Percentiles rank a stretch among this genome's conserved stretches.
Evolutionary conservation across 495 filamentous ascomycete species (phyloP).

Genomic region (Lasiosphaeria ovina): DNA sequence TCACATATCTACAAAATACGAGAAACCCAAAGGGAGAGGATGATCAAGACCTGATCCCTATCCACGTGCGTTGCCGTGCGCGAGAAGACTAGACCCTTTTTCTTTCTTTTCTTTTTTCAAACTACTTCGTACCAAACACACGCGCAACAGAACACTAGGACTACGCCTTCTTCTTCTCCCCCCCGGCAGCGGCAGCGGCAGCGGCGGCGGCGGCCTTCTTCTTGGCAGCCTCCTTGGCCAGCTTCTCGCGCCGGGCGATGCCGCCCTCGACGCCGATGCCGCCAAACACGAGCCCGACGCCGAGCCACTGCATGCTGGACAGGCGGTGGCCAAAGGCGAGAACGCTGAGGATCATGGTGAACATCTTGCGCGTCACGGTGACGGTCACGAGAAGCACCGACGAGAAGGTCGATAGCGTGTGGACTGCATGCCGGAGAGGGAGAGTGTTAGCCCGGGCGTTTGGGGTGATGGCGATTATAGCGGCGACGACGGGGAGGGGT

Average conservation of each 20-base stretch:
- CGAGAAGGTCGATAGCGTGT: constrained; percentile 88
- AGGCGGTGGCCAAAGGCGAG: constrained; percentile 90
- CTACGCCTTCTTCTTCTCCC: constrained; percentile 48
- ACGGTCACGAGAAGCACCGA: constrained; percentile 91
- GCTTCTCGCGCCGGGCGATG: constrained; percentile 80
- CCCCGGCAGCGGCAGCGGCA: too few relatives aligned
- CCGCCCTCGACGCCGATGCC: constrained; percentile 88
- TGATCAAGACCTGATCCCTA: too few relatives aligned
- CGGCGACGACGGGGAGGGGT: too few relatives aligned
- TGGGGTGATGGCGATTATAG: too few relatives aligned
- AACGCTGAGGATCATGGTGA: constrained; percentile 96
- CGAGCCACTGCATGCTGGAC: constrained; percentile 80
- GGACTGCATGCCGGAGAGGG: constrained; percentile 51
- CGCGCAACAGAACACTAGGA: not conserved
- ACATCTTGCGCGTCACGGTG: constrained; percentile 97
- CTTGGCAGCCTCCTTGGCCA: constrained; percentile 72
- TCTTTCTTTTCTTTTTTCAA: too few relatives aligned
- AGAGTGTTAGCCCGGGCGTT: not conserved
- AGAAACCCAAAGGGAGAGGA: too few relatives aligned
- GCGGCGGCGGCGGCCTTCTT: constrained; percentile 19
- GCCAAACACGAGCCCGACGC: constrained; percentile 89
- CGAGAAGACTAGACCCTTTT: too few relatives aligned
- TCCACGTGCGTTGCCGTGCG: too few relatives aligned
- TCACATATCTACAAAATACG: too few relatives aligned
- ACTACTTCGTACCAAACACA: too few relatives aligned